Evolutionary conservation across 169 alveolate species (phyloP), one percentile per base, ranked within the genome.

Genomic region (Hammondia hammondi): DNA sequence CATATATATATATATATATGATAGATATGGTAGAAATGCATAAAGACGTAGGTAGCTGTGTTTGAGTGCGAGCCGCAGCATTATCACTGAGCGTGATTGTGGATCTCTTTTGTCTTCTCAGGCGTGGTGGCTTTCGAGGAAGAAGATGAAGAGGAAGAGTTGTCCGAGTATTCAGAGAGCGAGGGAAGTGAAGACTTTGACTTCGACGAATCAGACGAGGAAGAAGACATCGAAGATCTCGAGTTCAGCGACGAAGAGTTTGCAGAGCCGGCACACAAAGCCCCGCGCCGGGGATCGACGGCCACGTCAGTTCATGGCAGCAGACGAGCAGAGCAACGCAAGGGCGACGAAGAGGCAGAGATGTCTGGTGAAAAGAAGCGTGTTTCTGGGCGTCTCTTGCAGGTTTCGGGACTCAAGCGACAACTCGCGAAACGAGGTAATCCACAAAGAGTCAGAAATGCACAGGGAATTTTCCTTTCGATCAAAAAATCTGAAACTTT

Each of bases 371-470:
- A 67, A 21, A 67, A 4, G 77, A 67, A 27, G 32, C 0, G 77
- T 67, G 27, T 29, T 17, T 67, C 77, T 4, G 77, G 77, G 32
- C 87, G 87, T 32, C 87, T 77, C 56, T 21, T 77, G 87, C 87
- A 32, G 45, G 2, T 77, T 12, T 19, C 87, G 46, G 87, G 87
- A 6, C 87, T 77, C 87, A 77, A 77, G 46, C 45, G 87, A 32
- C 87, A 77, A 32, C 48, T 77, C 4, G 87, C 87, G 27, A 77
- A n/a, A 39, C 43, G 87, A 77, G 87, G 87, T 77, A 32, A 77
- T 7, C 43, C 43, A 39, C 43, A 39, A 39, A 39, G 43, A 39
- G 2, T 39, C 3, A 39, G 43, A 39, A 39, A 39, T 39, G 2
- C 43, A 39, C 43, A 39, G 2, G 43, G 43, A 39, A 39, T 0